Evolutionary conservation across 208 protist species (phyloP).

Genomic region (Leishmania arabica): DNA sequence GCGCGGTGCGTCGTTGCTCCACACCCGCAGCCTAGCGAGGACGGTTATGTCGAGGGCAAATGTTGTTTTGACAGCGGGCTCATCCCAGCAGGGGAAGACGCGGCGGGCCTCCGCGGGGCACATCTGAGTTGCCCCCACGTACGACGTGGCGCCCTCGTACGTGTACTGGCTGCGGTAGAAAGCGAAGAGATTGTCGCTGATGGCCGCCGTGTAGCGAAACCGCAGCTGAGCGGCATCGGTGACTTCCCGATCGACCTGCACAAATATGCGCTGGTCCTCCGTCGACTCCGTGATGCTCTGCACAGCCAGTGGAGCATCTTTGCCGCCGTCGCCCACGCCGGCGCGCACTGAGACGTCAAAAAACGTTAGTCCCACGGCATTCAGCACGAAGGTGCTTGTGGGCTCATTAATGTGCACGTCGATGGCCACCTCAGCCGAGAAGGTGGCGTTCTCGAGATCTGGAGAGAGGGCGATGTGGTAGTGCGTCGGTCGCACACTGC

Average conservation of each 20-base stretch:
- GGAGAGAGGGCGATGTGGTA: constrained; percentile 65
- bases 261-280: constrained; percentile 37
- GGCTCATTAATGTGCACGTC: constrained; percentile 25
- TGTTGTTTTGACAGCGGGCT: constrained; percentile 93
- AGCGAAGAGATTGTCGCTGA: constrained; percentile 92
- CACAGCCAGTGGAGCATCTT: constrained; percentile 13
- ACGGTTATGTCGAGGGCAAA: constrained; percentile 93
- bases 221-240: constrained; percentile 40
- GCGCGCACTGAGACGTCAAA: constrained; percentile 32
- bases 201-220: constrained; percentile 86
- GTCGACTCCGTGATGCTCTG: constrained; percentile 32
- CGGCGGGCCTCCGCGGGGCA: constrained; percentile 92
- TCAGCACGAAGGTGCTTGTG: constrained; percentile 59
- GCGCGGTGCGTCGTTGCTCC: constrained; percentile 90
- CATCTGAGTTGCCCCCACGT: constrained; percentile 92
- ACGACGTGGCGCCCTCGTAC: constrained; percentile 54
- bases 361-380: constrained; percentile 64
- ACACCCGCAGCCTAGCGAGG: constrained; percentile 52
- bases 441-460: constrained; percentile 73
- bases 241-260: constrained; percentile 23
- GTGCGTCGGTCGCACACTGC: constrained; percentile 46
- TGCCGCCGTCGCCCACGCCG: neutral
- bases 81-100: constrained; percentile 96
- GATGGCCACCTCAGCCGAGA: constrained; percentile 63
- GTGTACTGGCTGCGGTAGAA: constrained; percentile 95